phyloP scores from a whole-genome alignment of 2,329 filamentous ascomycete genomes.

The Nemania abortiva region DNA sequence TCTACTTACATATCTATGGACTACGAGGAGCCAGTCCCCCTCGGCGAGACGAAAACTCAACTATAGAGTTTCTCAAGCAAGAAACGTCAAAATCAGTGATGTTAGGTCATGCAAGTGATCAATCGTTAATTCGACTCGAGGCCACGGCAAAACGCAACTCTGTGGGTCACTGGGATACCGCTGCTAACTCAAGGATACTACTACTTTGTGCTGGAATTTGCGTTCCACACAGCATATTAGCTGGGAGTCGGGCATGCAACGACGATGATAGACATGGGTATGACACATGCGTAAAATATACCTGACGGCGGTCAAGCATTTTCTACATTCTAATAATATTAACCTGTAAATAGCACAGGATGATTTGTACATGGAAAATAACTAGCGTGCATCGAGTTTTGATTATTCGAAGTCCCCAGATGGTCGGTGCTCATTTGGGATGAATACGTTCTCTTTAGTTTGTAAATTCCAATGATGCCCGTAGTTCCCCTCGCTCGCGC shows the following conservation, averaged over 20 bases:
- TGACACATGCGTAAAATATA: not conserved
- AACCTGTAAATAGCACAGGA: not conserved
- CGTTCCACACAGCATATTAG: slow-evolving; percentile 32
- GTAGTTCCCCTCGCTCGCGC: slow-evolving; percentile 24
- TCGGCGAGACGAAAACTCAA: not conserved
- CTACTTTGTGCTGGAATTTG: slow-evolving; percentile 29
- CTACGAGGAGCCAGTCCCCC: not conserved
- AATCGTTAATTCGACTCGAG: slow-evolving; percentile 39
- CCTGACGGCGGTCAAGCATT: not conserved
- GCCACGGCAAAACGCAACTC: slow-evolving; percentile 34
- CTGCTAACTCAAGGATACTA: slow-evolving; percentile 36
- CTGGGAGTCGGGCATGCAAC: slow-evolving; percentile 8
- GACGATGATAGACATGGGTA: not conserved
- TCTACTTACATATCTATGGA: not conserved
- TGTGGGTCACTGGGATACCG: slow-evolving; percentile 43
- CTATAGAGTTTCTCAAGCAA: not conserved
- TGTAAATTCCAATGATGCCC: slow-evolving; percentile 19
- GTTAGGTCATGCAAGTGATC: slow-evolving; percentile 40
- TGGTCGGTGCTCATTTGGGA: not conserved
- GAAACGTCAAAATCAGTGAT: not conserved
- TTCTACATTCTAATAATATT: not conserved
- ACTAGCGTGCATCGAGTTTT: not conserved
- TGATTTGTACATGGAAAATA: slow-evolving; percentile 21
- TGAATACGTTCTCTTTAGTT: slow-evolving; percentile 20
- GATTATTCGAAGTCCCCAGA: slow-evolving; percentile 28